These are phyloP conservation scores for Suhomyces prunicola DNA, from an alignment of 805 yeast species.

Conservation along the genomic window DNA sequence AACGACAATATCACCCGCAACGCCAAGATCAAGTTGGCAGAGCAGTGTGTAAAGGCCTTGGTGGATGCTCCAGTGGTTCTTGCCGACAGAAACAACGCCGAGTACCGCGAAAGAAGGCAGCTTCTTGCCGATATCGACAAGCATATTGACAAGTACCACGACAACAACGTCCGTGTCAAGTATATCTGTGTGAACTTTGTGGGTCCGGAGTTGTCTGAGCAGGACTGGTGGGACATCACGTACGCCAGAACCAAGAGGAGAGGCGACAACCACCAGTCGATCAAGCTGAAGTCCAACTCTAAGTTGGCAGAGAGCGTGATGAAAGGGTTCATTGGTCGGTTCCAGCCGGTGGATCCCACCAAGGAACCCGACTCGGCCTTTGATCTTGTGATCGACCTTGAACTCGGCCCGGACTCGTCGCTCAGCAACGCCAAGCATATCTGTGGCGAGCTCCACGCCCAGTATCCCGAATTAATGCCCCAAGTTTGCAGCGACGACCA, in stretches of 20 bases:
- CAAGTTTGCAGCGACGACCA: conserved; percentile 27
- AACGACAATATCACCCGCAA: conserved; percentile 66
- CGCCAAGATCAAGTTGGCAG: conserved; percentile 49
- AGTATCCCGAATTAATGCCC: conserved; percentile 41
- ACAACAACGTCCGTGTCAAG: conserved; percentile 39
- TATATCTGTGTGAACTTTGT: conserved; percentile 71
- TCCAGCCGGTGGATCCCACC: conserved; percentile 52
- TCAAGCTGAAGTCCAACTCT: conserved; percentile 52
- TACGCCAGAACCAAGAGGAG: conserved; percentile 56
- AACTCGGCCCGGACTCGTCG: conserved; percentile 29
- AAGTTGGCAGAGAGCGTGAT: conserved; percentile 57
- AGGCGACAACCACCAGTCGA: conserved; percentile 88
- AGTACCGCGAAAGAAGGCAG: conserved; percentile 63
- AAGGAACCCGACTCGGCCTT: conserved; percentile 62
- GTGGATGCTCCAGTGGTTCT: conserved; percentile 49
- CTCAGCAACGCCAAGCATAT: conserved; percentile 11
- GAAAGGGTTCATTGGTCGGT: conserved; percentile 69
- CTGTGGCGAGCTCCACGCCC: conserved; percentile 24
- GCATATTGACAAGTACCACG: conserved; percentile 43
- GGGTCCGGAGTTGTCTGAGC: conserved; percentile 21
- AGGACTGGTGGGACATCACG: conserved; percentile 50
- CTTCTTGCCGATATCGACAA: conserved; percentile 51
- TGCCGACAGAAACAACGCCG: conserved; percentile 83
- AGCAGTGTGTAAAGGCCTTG: conserved; percentile 36
- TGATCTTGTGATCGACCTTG: conserved; percentile 61